Evolutionary conservation across 192 early-diverging fungal species (phyloP).

Genomic region (Cladochytrium replicatum): DNA sequence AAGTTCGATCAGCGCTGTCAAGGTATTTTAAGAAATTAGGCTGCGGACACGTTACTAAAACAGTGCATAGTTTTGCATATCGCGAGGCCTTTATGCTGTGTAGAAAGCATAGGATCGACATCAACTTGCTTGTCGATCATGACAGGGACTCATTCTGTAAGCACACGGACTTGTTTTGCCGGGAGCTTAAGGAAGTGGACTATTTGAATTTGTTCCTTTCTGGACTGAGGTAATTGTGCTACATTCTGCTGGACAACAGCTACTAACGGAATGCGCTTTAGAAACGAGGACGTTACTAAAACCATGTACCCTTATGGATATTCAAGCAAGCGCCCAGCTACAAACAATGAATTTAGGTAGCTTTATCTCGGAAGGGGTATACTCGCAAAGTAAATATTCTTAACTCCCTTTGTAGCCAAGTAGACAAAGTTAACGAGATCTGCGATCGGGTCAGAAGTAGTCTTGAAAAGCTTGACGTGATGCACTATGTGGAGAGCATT

Average conservation of each 20-base stretch:
- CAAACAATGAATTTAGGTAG: no score
- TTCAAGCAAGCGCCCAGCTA: not conserved
- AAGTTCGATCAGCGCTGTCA: slow-evolving; percentile 53
- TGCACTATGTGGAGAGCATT: slow-evolving; percentile 62
- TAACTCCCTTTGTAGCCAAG: no score
- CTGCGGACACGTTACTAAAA: not conserved
- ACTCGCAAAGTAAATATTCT: no score
- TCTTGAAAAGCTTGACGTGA: slow-evolving; percentile 38
- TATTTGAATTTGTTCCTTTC: slow-evolving; percentile 86
- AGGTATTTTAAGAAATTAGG: slow-evolving; percentile 9
- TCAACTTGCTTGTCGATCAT: slow-evolving; percentile 86
- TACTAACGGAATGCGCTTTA: not conserved
- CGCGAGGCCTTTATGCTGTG: slow-evolving; percentile 68
- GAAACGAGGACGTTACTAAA: slow-evolving; percentile 70
- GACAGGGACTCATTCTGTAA: slow-evolving; percentile 54
- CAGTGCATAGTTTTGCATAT: slow-evolving; percentile 45
- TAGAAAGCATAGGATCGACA: slow-evolving; percentile 83
- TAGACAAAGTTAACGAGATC: slow-evolving; percentile 61
- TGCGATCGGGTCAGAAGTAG: slow-evolving; percentile 58
- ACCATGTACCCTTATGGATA: slow-evolving; percentile 61
- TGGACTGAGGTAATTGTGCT: slow-evolving; percentile 39
- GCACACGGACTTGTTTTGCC: slow-evolving; percentile 61
- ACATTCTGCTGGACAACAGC: not conserved
- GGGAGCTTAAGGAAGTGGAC: slow-evolving; percentile 69
- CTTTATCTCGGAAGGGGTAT: no score